phyloP scores from a whole-genome alignment of 2,329 filamentous ascomycete genomes.

The Ploettnerulaceae sp. region DNA sequence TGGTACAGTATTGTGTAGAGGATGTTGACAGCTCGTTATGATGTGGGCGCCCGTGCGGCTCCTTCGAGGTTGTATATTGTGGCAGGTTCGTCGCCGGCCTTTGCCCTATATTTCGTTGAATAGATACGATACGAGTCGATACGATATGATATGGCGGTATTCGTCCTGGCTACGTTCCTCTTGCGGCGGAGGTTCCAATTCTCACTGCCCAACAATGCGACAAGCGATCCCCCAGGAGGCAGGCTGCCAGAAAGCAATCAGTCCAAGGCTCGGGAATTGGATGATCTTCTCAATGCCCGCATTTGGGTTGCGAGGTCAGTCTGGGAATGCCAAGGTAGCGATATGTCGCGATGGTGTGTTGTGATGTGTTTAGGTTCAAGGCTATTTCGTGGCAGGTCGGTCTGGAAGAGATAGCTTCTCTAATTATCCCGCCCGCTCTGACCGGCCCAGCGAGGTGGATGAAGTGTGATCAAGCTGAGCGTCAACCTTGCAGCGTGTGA shows the following conservation, averaged over 20 bases:
- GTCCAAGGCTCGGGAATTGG: background rate
- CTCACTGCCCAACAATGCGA: background rate
- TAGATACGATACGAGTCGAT: background rate
- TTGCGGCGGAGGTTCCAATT: background rate
- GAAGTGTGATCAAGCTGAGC: slow-evolving; percentile 1
- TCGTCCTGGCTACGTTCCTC: background rate
- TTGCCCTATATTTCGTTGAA: background rate
- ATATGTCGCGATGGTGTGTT: background rate
- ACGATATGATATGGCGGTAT: background rate
- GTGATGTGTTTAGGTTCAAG: background rate
- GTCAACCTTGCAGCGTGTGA: background rate
- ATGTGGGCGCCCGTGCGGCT: background rate
- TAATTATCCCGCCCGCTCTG: background rate
- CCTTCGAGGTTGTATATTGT: background rate
- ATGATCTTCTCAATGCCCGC: slow-evolving; percentile 1
- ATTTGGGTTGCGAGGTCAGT: background rate
- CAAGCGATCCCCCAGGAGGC: background rate
- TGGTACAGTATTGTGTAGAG: background rate
- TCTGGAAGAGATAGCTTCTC: background rate
- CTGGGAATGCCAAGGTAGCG: background rate
- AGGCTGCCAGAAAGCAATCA: slow-evolving; percentile 1
- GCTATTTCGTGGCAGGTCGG: slow-evolving; percentile 1
- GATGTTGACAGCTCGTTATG: background rate
- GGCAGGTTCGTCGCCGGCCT: background rate
- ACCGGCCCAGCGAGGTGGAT: background rate